Conservation (phyloP, 345 rosid genomes). For the Salix viminalis region DNA sequence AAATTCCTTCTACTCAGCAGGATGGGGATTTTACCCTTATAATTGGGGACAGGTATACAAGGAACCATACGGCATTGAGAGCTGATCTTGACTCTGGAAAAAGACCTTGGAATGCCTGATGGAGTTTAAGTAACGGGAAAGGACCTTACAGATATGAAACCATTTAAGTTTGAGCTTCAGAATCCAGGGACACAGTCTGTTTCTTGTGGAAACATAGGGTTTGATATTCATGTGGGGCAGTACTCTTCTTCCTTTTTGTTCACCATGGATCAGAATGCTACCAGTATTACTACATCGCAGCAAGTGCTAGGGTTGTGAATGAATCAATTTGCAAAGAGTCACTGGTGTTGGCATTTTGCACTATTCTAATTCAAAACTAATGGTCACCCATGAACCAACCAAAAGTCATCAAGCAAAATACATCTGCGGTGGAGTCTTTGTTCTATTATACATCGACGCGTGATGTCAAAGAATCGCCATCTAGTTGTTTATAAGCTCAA, state of each 20-base stretch:
- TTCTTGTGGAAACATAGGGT: slow-evolving; percentile 88
- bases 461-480: too few species aligned
- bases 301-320: slow-evolving; percentile 89
- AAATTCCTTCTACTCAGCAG: slow-evolving; percentile 71
- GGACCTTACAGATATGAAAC: slow-evolving; percentile 75
- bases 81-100: slow-evolving; percentile 62
- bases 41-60: slow-evolving; percentile 87
- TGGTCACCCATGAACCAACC: slow-evolving; percentile 82
- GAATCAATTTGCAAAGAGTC: slow-evolving; percentile 76
- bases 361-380: slow-evolving; percentile 71
- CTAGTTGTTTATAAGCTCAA: too few species aligned
- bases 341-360: slow-evolving; percentile 91
- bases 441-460: slow-evolving; percentile 10
- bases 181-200: slow-evolving; percentile 84
- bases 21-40: slow-evolving; percentile 61
- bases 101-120: slow-evolving; percentile 93
- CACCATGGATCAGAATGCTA: slow-evolving; percentile 87
- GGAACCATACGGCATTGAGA: slow-evolving; percentile 69
- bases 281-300: slow-evolving; percentile 74
- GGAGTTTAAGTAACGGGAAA: slow-evolving; percentile 92
- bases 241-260: slow-evolving; percentile 84
- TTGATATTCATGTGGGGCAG: slow-evolving; percentile 89
- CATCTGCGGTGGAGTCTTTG: too few species aligned
- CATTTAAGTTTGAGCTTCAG: slow-evolving; percentile 73
- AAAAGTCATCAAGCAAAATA: slow-evolving; percentile 41